Conservation (phyloP, 768 basidiomycete genomes). For the Amanita inopinata region DNA sequence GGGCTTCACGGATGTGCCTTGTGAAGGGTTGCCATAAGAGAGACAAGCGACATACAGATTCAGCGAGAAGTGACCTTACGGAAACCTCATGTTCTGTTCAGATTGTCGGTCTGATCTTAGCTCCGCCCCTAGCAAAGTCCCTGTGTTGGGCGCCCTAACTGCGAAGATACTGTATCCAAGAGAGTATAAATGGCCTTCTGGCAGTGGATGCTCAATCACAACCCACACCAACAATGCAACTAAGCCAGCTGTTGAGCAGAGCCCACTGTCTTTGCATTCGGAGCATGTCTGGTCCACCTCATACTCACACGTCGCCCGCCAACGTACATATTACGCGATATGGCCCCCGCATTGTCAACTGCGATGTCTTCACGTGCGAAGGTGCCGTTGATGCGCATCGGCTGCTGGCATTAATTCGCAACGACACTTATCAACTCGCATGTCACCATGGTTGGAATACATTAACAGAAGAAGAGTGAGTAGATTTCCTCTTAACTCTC, state of each 20-base stretch:
- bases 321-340: neutral
- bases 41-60: neutral
- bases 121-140: conserved; percentile 3
- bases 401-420: conserved; percentile 9
- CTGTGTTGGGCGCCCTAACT: neutral
- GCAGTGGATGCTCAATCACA: neutral
- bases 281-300: conserved; percentile 6
- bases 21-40: conserved; percentile 2
- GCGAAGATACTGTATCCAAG: too few relatives aligned
- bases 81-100: neutral
- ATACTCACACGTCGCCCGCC: conserved; percentile 2
- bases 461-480: conserved; percentile 11
- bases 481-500: neutral
- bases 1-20: neutral
- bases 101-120: conserved; percentile 1
- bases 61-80: neutral
- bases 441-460: conserved; percentile 10
- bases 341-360: conserved; percentile 10
- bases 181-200: conserved; percentile 3
- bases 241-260: neutral
- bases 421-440: conserved; percentile 11
- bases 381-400: conserved; percentile 12
- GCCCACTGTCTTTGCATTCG: neutral
- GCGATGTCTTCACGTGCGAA: conserved; percentile 12
- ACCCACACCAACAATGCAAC: neutral